Conservation (phyloP, 2,329 filamentous ascomycete species). For the Scedosporium boydii region DNA sequence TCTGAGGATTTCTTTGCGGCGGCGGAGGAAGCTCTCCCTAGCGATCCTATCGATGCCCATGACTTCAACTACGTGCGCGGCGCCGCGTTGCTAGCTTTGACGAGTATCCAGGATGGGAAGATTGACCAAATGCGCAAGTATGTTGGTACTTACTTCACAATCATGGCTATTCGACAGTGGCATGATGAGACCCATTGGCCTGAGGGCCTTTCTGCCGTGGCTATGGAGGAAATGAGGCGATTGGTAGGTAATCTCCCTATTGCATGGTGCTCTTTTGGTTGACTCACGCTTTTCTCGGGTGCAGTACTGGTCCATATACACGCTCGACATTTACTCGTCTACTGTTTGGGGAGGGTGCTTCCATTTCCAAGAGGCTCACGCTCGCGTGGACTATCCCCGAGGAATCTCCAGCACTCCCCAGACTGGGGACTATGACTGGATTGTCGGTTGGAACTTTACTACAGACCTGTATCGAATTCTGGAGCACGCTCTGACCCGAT, state of each 20-base stretch:
- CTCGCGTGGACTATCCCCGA: constrained; percentile 15
- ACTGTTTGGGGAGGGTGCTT: constrained; percentile 34
- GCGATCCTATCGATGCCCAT: background rate
- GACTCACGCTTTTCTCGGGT: background rate
- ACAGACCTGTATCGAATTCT: constrained; percentile 47
- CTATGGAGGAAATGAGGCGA: constrained; percentile 35
- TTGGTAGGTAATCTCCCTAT: constrained; percentile 23
- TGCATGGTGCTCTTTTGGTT: background rate
- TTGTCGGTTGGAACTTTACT: constrained; percentile 48
- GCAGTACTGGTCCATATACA: constrained; percentile 48
- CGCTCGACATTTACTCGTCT: constrained; percentile 42
- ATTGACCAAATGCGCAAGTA: constrained; percentile 39
- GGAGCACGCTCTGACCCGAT: constrained; percentile 34
- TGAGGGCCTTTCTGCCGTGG: constrained; percentile 28
- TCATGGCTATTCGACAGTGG: constrained; percentile 37
- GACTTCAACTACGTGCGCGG: constrained; percentile 32
- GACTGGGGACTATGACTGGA: constrained; percentile 27
- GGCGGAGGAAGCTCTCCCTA: constrained; percentile 11
- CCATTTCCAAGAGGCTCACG: constrained; percentile 14
- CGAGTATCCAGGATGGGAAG: constrained; percentile 40
- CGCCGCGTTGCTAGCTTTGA: constrained; percentile 37
- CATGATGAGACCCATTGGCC: constrained; percentile 47
- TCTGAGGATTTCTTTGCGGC: constrained; percentile 14
- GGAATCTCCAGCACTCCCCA: constrained; percentile 2
- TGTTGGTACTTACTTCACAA: constrained; percentile 38